Percentiles rank a stretch among this genome's conserved stretches.
These are phyloP conservation scores for Xylaria nigripes DNA, from an alignment of 495 filamentous ascomycete genomes.

Conservation along the genomic window DNA sequence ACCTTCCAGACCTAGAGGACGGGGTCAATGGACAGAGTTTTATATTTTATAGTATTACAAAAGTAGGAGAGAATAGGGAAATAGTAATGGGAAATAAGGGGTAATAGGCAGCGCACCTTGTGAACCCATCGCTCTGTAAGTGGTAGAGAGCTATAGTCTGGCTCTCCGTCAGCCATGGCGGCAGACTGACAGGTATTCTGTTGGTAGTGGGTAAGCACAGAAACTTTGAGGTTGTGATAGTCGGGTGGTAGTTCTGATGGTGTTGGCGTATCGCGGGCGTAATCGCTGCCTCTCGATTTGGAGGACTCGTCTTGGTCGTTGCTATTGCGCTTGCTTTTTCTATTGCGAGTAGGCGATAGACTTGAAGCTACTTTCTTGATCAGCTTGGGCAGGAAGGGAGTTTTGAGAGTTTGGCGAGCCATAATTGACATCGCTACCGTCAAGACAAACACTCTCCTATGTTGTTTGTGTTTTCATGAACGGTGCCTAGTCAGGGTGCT, in stretches of 20 bases:
- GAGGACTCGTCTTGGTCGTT: neutral
- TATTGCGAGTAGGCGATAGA: slow-evolving; percentile 11
- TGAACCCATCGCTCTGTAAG: slow-evolving; percentile 77
- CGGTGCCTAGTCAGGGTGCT: neutral
- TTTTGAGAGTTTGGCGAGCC: slow-evolving; percentile 5
- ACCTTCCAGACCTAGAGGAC: slow-evolving; percentile 81
- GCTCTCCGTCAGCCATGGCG: slow-evolving; percentile 61
- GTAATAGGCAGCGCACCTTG: slow-evolving; percentile 51
- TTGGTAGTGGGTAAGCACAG: neutral
- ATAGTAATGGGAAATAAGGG: neutral
- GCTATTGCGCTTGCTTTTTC: slow-evolving; percentile 3
- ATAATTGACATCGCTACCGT: slow-evolving; percentile 4
- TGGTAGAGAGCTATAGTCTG: slow-evolving; percentile 76
- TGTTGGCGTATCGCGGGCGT: neutral
- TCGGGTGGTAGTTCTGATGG: slow-evolving; percentile 1
- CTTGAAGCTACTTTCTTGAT: slow-evolving; percentile 18
- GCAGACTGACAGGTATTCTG: slow-evolving; percentile 6
- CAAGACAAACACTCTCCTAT: neutral
- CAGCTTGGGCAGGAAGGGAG: slow-evolving; percentile 17
- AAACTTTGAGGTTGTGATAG: neutral
- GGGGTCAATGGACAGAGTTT: neutral
- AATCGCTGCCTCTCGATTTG: neutral
- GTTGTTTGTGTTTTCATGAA: neutral
- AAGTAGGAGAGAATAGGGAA: neutral
- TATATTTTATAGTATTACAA: neutral